These are phyloP conservation scores for Agastache rugosa DNA, from an alignment of 257 asterid genomes.

Conservation along the genomic window DNA sequence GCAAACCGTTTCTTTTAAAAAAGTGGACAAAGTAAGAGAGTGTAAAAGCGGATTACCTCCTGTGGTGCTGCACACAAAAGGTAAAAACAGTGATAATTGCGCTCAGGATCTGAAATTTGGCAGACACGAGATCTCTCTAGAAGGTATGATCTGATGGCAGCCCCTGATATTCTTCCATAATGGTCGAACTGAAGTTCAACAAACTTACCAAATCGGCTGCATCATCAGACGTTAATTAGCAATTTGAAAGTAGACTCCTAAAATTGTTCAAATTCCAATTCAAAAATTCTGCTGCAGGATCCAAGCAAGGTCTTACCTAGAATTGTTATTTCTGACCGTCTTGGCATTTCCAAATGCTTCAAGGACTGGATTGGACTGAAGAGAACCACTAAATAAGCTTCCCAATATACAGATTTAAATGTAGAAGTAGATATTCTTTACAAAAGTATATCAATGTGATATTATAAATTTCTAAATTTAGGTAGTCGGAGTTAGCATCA, in stretches of 20 bases:
- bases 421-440: slow-evolving; percentile 12
- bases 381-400: slow-evolving; percentile 39
- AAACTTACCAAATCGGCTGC: slow-evolving; percentile 96
- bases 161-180: slow-evolving; percentile 89
- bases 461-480: neutral
- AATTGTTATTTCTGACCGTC: slow-evolving; percentile 92
- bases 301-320: slow-evolving; percentile 58
- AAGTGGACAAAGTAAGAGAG: slow-evolving; percentile 21
- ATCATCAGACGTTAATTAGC: slow-evolving; percentile 41
- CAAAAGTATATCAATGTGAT: slow-evolving; percentile 13
- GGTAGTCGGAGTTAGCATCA: slow-evolving; percentile 6
- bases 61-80: slow-evolving; percentile 92
- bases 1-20: neutral
- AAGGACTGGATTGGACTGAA: slow-evolving; percentile 97
- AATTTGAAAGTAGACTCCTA: neutral
- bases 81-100: slow-evolving; percentile 90
- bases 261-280: slow-evolving; percentile 1
- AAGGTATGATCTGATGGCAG: slow-evolving; percentile 92
- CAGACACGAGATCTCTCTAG: slow-evolving; percentile 97
- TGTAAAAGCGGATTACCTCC: slow-evolving; percentile 56
- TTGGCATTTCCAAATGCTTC: slow-evolving; percentile 99
- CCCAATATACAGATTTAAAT: slow-evolving; percentile 28
- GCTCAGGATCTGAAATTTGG: slow-evolving; percentile 91
- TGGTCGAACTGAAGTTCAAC: slow-evolving; percentile 90
- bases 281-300: slow-evolving; percentile 10